phyloP scores from a whole-genome alignment of 352 stramenopile species.

The Phytophthora europaea region DNA sequence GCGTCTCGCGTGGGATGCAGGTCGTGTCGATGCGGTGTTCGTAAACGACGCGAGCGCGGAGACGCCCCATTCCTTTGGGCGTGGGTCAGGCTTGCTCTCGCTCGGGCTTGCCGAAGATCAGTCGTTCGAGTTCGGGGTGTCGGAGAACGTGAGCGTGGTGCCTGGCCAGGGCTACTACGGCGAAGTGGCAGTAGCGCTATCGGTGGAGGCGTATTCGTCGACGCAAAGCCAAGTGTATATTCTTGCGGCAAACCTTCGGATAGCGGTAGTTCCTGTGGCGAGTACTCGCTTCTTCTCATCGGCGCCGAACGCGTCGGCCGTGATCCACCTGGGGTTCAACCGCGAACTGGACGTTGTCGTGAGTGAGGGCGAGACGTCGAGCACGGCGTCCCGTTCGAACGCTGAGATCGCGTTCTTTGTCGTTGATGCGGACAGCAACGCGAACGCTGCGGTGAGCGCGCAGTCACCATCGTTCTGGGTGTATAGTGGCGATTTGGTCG shows the following conservation, averaged over 20 bases:
- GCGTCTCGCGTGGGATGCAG: slow-evolving; percentile 14
- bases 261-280: slow-evolving; percentile 27
- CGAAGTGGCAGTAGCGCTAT: slow-evolving; percentile 12
- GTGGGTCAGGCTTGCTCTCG: slow-evolving; percentile 1
- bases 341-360: slow-evolving; percentile 22
- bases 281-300: slow-evolving; percentile 18
- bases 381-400: not conserved
- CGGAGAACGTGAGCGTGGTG: slow-evolving; percentile 19
- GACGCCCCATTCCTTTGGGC: not conserved
- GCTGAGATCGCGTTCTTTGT: slow-evolving; percentile 13
- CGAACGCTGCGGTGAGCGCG: not conserved
- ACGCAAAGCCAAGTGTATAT: slow-evolving; percentile 4
- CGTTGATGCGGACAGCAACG: slow-evolving; percentile 1
- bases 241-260: slow-evolving; percentile 15
- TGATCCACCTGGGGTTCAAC: slow-evolving; percentile 31
- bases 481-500: not conserved
- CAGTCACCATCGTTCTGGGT: slow-evolving; percentile 18
- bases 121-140: slow-evolving; percentile 10
- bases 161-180: slow-evolving; percentile 19
- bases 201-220: slow-evolving; percentile 10
- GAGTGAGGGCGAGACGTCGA: slow-evolving; percentile 6
- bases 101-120: slow-evolving; percentile 17
- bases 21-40: slow-evolving; percentile 18
- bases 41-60: slow-evolving; percentile 13
- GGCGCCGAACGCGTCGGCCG: slow-evolving; percentile 9